Percentiles rank a stretch among this genome's conserved stretches.
phyloP scores from a whole-genome alignment of 805 yeast genomes.

The Ogataea methanolica region DNA sequence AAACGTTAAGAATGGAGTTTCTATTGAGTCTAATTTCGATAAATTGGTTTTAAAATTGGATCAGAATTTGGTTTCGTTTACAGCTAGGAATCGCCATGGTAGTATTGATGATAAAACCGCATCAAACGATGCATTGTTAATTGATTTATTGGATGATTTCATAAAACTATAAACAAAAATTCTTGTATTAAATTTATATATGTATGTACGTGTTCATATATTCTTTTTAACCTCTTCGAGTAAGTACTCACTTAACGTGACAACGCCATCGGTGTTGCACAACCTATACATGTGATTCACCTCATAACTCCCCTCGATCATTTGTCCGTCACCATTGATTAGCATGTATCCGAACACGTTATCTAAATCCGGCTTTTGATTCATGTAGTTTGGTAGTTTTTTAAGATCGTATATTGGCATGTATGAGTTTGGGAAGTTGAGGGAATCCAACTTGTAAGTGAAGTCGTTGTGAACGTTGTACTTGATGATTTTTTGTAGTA shows the following conservation, averaged over 20 bases:
- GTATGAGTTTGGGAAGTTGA: conserved; percentile 44
- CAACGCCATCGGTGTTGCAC: conserved; percentile 43
- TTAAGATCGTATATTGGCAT: conserved; percentile 75
- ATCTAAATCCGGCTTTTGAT: conserved; percentile 58
- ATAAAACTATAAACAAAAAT: conserved; percentile 25
- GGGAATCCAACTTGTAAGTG: conserved; percentile 51
- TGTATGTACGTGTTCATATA: conserved; percentile 5
- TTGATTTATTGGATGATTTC: conserved; percentile 45
- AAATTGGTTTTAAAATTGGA: conserved; percentile 18
- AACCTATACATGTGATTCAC: conserved; percentile 55
- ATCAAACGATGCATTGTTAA: conserved; percentile 29
- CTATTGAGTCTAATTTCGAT: conserved; percentile 21
- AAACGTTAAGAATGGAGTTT: conserved; percentile 10
- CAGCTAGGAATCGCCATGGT: conserved; percentile 16
- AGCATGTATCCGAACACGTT: conserved; percentile 67
- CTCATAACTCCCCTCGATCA: conserved; percentile 53
- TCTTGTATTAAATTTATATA: not conserved
- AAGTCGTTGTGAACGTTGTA: conserved; percentile 39
- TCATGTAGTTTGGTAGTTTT: conserved; percentile 54
- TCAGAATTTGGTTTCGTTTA: conserved; percentile 8
- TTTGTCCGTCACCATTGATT: conserved; percentile 50
- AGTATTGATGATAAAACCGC: conserved; percentile 20
- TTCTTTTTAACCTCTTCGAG: conserved; percentile 32
- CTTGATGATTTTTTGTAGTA: conserved; percentile 21
- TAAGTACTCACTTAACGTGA: conserved; percentile 48